These are phyloP conservation scores for Rhizophora mangle DNA, from an alignment of 345 rosid species.

Conservation along the genomic window DNA sequence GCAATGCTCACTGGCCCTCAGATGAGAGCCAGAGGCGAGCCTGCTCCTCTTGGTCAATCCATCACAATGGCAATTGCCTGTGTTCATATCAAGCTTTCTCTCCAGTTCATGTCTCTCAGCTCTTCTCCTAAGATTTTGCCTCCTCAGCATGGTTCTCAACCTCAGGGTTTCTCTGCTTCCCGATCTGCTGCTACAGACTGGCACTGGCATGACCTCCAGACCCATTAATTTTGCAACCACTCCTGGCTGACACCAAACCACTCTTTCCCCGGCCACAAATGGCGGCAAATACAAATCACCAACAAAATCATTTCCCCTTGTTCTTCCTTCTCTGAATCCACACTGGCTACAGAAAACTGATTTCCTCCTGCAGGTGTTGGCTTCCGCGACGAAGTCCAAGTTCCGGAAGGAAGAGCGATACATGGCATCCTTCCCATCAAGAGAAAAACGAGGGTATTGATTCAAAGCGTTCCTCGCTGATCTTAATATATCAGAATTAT, in stretches of 20 bases:
- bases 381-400: constrained; percentile 2
- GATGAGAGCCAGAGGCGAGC: constrained; percentile 26
- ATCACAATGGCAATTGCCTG: constrained; percentile 3
- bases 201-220: constrained; percentile 72
- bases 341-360: constrained; percentile 36
- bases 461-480: constrained; percentile 83
- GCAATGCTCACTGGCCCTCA: constrained; percentile 25
- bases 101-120: constrained; percentile 41
- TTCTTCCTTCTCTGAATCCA: neutral
- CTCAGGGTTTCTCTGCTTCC: constrained; percentile 22
- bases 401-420: constrained; percentile 70
- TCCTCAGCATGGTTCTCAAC: constrained; percentile 34
- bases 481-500: constrained; percentile 68
- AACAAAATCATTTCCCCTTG: neutral
- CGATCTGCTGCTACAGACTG: constrained; percentile 25
- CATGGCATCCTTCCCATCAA: constrained; percentile 92
- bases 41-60: constrained; percentile 17
- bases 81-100: constrained; percentile 23
- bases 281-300: constrained; percentile 28
- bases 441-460: constrained; percentile 90
- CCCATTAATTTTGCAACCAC: constrained; percentile 92
- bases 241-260: constrained; percentile 90
- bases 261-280: constrained; percentile 52
- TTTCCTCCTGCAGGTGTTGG: constrained; percentile 27
- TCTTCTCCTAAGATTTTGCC: constrained; percentile 47